Evolutionary conservation across 176 grass and related monocot species (phyloP).

Genomic region (Musa itinerans): DNA sequence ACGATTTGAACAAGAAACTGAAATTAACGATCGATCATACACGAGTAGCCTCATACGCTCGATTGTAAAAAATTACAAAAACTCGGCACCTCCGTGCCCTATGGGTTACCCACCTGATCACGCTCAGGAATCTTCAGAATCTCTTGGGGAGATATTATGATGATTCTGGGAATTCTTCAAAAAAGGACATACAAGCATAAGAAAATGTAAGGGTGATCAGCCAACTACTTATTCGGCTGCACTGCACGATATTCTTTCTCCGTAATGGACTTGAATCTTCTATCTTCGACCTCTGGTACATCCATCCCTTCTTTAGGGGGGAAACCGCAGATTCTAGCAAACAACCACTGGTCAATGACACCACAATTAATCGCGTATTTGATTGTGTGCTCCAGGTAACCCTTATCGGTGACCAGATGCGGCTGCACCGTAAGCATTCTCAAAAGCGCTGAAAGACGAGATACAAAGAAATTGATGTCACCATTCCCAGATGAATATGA

Average conservation of each 20-base stretch:
- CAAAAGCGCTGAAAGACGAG: slow-evolving; percentile 53
- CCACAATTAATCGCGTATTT: slow-evolving; percentile 62
- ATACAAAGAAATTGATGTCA: not conserved
- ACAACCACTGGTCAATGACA: slow-evolving; percentile 60
- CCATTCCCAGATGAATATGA: not conserved
- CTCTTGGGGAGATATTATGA: no score
- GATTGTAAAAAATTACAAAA: no score
- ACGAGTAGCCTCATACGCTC: no score
- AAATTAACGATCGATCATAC: no score
- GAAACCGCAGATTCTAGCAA: slow-evolving; percentile 41
- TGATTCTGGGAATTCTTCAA: not conserved
- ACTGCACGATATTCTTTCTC: slow-evolving; percentile 55
- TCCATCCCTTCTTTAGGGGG: slow-evolving; percentile 34
- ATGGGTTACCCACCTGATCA: no score
- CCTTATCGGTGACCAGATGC: slow-evolving; percentile 45
- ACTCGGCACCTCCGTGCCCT: no score
- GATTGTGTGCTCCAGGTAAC: slow-evolving; percentile 44
- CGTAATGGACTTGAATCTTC: slow-evolving; percentile 30
- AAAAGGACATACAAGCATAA: not conserved
- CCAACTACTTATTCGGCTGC: slow-evolving; percentile 2
- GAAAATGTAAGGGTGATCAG: not conserved
- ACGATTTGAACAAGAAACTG: no score
- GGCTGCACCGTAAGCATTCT: slow-evolving; percentile 52
- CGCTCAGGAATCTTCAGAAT: no score
- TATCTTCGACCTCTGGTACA: slow-evolving; percentile 1